Base-by-base conservation (phyloP, 495 filamentous ascomycete genomes). In the Trichocladium uniseriatum region DNA sequence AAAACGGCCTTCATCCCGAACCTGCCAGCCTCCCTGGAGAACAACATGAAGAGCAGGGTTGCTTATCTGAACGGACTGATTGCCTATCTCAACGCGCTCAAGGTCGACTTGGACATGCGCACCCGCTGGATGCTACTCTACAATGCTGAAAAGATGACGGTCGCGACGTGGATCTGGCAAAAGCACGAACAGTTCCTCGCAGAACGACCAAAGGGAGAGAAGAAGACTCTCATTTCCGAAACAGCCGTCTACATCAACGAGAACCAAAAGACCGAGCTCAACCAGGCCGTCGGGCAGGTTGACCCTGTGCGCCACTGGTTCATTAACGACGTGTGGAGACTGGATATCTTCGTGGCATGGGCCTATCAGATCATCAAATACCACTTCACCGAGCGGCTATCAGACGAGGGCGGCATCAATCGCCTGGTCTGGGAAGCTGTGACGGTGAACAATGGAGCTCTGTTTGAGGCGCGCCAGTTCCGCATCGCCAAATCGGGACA, bases 141-240 rank as follows among this genome's bases (percentile, higher is more conserved):
- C 77, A 80, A 86, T 56, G 90, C 89, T 0, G 92, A 97, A 61
- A 95, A 89, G 62, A 77, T 95, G 56, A 81, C 82, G 34, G 86
- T 89, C 28, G 91, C 89, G n/a, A 77, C 76, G 38, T 75, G 79
- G 31, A 74, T 97, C 51, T 97, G 90, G 89, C 78, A 80, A 48
- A 66, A 75, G 27, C 83, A 92, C 57, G 82, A 92, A 53, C 57
- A 73, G 6, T 76, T 75, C 42, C 65, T 78, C 10, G 69, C 67
- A 15, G 61, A 67, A 29, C 62, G 70, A 1, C 58, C 64, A 16
- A 51, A 64, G 15, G 69, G 66, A 32, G 70, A 69, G 8, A 73
- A 77, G 32, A 75, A 74, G 52, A 76, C 69, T 24, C 71, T 87
- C 29, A 71, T 92, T 14, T 68, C 77, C 11, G 79, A 86, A 49